phyloP scores from a whole-genome alignment of 805 yeast genomes.

The Suhomyces kilbournensis region DNA sequence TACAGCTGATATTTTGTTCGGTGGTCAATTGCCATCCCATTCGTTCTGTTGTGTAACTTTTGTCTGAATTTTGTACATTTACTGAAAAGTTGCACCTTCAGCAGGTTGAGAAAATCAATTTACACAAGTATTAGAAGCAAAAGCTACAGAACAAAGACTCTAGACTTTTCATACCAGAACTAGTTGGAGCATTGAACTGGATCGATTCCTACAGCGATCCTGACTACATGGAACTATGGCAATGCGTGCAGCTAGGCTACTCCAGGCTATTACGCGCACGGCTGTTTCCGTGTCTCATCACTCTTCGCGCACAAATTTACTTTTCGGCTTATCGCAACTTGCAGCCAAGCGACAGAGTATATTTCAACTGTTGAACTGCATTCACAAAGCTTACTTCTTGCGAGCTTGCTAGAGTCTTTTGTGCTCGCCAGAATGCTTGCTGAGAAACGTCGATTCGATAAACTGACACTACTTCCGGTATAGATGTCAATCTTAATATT shows the following conservation, averaged over 20 bases:
- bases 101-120: neutral
- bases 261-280: neutral
- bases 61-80: neutral
- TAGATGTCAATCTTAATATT: neutral
- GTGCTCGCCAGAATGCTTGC: neutral
- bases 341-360: neutral
- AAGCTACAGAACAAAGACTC: neutral
- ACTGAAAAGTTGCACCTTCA: neutral
- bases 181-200: neutral
- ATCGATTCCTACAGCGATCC: neutral
- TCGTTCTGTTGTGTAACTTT: too few relatives aligned
- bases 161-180: neutral
- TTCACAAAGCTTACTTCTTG: neutral
- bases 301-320: neutral
- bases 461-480: neutral
- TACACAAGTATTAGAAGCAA: too few relatives aligned
- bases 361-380: neutral
- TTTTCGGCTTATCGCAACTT: neutral
- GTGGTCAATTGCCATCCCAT: too few relatives aligned
- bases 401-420: neutral
- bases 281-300: neutral
- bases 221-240: neutral
- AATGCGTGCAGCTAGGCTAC: too few relatives aligned
- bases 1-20: too few relatives aligned
- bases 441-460: neutral